Evolutionary conservation across 495 filamentous ascomycete species (phyloP).

Genomic region (Aspergillus funiculosus): DNA sequence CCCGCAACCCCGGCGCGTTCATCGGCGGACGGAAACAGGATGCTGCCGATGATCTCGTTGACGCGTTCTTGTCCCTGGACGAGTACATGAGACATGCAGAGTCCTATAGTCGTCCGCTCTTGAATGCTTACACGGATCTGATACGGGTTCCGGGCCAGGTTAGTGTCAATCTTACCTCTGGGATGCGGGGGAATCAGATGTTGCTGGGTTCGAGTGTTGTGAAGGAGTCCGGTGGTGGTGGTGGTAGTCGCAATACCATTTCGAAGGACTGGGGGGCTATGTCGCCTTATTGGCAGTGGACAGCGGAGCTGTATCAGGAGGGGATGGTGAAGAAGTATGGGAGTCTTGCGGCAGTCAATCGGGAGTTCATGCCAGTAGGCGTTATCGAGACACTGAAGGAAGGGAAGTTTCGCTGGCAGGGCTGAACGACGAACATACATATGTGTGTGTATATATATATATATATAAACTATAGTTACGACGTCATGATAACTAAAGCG

Average conservation of each 20-base stretch:
- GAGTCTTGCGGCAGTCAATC: constrained; percentile 55
- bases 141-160: constrained; percentile 34
- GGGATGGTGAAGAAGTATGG: constrained; percentile 58
- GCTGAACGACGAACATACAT: no score
- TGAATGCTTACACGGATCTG: constrained; percentile 33
- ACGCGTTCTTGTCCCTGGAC: constrained; percentile 47
- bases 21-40: neutral
- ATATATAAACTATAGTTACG: no score
- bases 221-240: constrained; percentile 2
- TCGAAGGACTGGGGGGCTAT: constrained; percentile 33
- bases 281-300: constrained; percentile 59
- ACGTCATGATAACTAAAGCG: constrained; percentile 5
- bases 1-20: constrained; percentile 1
- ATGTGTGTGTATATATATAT: no score
- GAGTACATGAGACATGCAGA: constrained; percentile 51
- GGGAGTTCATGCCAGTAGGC: constrained; percentile 57
- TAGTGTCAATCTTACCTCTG: constrained; percentile 26
- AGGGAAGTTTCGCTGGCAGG: constrained; percentile 56
- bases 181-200: constrained; percentile 23
- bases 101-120: constrained; percentile 32
- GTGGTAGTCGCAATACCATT: constrained; percentile 24
- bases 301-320: constrained; percentile 52
- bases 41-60: constrained; percentile 19
- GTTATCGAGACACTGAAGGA: constrained; percentile 58
- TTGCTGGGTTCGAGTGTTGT: constrained; percentile 18